Evolutionary conservation across 176 grass and related monocot species (phyloP).

Genomic region (Calamus simplicifolius): DNA sequence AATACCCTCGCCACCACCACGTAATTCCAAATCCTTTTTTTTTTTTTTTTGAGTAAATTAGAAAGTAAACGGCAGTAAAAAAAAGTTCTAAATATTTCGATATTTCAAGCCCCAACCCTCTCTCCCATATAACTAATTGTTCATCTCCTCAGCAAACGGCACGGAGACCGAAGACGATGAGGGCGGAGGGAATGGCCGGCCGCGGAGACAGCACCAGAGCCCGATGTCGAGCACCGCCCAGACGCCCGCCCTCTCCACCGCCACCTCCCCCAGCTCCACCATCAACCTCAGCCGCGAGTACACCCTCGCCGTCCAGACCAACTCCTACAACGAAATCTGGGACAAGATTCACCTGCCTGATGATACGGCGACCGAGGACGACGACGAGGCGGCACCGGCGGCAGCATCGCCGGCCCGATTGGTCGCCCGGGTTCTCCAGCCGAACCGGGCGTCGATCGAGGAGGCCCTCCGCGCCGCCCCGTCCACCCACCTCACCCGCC

Average conservation of each 20-base stretch:
- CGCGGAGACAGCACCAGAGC: neutral
- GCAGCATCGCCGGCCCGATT: constrained; percentile 1
- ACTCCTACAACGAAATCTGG: constrained; percentile 93
- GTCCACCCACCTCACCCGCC: constrained; percentile 57
- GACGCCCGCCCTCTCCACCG: constrained; percentile 11
- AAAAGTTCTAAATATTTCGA: too few relatives aligned
- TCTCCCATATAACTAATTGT: too few relatives aligned
- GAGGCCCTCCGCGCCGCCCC: constrained; percentile 39
- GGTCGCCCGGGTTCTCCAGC: constrained; percentile 52
- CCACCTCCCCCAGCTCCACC: constrained; percentile 23
- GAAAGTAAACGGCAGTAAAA: too few relatives aligned
- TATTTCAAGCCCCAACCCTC: too few relatives aligned
- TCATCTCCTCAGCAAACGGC: too few relatives aligned
- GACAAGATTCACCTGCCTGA: constrained; percentile 36
- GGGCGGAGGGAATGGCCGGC: too few relatives aligned
- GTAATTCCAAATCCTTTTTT: too few relatives aligned
- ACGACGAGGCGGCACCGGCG: neutral
- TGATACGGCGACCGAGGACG: neutral
- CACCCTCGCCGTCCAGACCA: constrained; percentile 57
- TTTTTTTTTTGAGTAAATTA: too few relatives aligned
- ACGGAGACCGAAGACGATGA: too few relatives aligned
- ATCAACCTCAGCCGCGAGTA: constrained; percentile 86
- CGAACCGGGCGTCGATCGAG: constrained; percentile 49
- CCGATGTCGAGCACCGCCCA: constrained; percentile 4
- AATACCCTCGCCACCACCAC: too few relatives aligned